Percentiles rank a stretch among this genome's conserved stretches.
These are phyloP conservation scores for Trichoderma sp. DNA, from an alignment of 2,329 filamentous ascomycete genomes.

Conservation along the genomic window DNA sequence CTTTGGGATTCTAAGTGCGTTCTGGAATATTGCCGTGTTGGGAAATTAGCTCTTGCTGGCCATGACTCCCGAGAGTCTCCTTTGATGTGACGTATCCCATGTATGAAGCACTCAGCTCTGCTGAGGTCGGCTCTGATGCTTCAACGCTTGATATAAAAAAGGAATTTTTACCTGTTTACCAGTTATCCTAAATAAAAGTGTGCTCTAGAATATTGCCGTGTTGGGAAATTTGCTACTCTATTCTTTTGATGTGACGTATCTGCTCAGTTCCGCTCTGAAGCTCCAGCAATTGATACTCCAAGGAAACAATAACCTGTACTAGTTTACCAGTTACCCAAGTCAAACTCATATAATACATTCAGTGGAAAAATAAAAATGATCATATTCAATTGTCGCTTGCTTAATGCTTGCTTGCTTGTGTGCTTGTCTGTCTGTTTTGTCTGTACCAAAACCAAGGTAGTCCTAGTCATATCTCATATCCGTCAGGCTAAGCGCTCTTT, in stretches of 20 bases:
- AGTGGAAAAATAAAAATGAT: neutral
- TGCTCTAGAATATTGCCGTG: neutral
- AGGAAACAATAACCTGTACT: neutral
- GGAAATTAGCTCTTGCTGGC: neutral
- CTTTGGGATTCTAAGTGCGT: neutral
- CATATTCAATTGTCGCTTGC: neutral
- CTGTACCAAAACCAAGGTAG: neutral
- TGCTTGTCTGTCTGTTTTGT: neutral
- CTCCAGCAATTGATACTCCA: neutral
- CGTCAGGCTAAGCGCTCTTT: neutral
- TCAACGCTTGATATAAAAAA: no score
- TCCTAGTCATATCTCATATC: slow-evolving; percentile 3
- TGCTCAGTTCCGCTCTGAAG: neutral
- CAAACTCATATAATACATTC: neutral
- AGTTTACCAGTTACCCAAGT: neutral
- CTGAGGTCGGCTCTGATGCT: no score
- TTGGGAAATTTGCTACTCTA: neutral
- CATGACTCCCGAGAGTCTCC: no score
- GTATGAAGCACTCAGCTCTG: no score
- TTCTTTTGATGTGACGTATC: neutral
- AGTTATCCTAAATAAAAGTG: no score
- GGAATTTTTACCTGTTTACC: no score
- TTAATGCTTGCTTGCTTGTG: neutral
- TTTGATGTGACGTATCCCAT: neutral
- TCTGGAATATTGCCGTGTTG: neutral